Evolutionary conservation across 305 asterid species (phyloP).

Genomic region (Fraxinus platypoda): DNA sequence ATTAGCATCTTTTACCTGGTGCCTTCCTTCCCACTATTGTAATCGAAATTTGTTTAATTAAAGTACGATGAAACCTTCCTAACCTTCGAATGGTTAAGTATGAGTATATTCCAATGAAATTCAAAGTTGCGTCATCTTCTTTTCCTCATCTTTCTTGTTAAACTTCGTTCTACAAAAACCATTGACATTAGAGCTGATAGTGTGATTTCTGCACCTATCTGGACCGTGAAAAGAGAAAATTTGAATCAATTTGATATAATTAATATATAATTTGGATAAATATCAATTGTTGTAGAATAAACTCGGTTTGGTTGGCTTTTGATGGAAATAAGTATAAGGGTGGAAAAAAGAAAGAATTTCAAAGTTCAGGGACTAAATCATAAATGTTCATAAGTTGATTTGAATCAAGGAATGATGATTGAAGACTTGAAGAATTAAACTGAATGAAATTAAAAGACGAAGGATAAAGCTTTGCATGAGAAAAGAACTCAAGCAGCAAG

Average conservation of each 20-base stretch:
- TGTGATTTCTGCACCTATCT: background rate
- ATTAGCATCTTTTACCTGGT: background rate
- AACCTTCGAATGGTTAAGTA: background rate
- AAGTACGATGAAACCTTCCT: background rate
- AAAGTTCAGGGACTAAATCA: background rate
- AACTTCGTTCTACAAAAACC: background rate
- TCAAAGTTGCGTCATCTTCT: background rate
- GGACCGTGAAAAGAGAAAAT: background rate
- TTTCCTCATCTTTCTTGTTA: background rate
- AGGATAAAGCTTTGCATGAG: background rate
- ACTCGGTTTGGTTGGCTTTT: background rate
- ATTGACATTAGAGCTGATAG: background rate
- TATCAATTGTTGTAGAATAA: background rate
- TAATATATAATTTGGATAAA: background rate
- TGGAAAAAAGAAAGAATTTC: background rate
- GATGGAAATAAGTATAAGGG: background rate
- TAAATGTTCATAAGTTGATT: background rate
- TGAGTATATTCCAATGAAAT: background rate
- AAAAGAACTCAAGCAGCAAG: background rate
- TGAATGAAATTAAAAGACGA: background rate
- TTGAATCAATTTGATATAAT: background rate
- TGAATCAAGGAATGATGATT: background rate
- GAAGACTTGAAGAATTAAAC: background rate
- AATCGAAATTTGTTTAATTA: background rate
- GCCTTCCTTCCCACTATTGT: background rate